These are phyloP conservation scores for Tulasnella sp. DNA, from an alignment of 768 basidiomycete genomes.

Conservation along the genomic window DNA sequence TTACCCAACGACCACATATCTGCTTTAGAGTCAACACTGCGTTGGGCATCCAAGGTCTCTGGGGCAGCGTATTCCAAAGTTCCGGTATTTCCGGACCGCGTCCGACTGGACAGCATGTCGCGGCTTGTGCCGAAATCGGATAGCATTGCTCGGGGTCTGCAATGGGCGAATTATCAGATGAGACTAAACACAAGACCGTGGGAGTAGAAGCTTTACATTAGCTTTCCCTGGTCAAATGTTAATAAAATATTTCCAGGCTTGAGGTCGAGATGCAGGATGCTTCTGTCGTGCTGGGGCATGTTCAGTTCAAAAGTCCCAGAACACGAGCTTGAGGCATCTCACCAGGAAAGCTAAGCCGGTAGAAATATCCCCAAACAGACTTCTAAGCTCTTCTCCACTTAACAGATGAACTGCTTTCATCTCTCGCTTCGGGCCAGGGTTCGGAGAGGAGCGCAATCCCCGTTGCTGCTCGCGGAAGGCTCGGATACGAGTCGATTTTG, in stretches of 20 bases:
- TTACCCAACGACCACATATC: slow-evolving; percentile 94
- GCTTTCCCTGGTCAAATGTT: slow-evolving; percentile 81
- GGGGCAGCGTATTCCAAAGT: slow-evolving; percentile 90
- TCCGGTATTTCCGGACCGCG: slow-evolving; percentile 89
- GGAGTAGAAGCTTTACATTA: slow-evolving; percentile 54
- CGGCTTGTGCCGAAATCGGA: slow-evolving; percentile 95
- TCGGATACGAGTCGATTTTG: slow-evolving; percentile 67
- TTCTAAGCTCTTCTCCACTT: slow-evolving; percentile 77
- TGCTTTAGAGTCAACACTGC: slow-evolving; percentile 75
- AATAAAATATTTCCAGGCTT: slow-evolving; percentile 92
- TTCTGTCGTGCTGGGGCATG: slow-evolving; percentile 61
- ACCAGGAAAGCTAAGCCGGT: slow-evolving; percentile 87
- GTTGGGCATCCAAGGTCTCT: slow-evolving; percentile 70
- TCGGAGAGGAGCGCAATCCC: slow-evolving; percentile 39
- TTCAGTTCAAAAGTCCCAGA: neutral
- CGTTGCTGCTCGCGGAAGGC: slow-evolving; percentile 69
- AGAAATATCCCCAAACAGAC: slow-evolving; percentile 78
- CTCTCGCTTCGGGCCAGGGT: slow-evolving; percentile 30
- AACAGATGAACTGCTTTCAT: slow-evolving; percentile 68
- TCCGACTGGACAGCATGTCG: slow-evolving; percentile 71
- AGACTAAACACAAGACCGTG: slow-evolving; percentile 7
- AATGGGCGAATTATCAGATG: slow-evolving; percentile 5
- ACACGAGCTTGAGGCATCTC: slow-evolving; percentile 34
- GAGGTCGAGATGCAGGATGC: slow-evolving; percentile 87
- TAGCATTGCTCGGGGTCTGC: slow-evolving; percentile 89